phyloP scores from a whole-genome alignment of 2,329 filamentous ascomycete species.

The Tothia fuscella region DNA sequence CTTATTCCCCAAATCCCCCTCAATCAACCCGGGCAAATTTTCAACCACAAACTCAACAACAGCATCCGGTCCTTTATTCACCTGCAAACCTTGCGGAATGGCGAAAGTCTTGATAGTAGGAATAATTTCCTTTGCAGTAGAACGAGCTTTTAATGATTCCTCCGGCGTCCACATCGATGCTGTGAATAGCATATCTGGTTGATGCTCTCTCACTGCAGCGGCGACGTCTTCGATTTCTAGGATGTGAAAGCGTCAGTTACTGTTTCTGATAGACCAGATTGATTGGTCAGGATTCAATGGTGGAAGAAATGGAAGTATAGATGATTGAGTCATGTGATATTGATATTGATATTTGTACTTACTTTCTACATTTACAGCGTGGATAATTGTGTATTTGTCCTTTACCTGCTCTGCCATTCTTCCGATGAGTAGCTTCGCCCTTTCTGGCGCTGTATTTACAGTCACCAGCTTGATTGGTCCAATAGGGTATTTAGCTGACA shows the following conservation, averaged over 20 bases:
- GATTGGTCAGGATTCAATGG: no score
- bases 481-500: neutral
- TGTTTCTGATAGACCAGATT: neutral
- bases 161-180: constrained; percentile 48
- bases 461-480: constrained; percentile 43
- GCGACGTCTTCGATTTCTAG: constrained; percentile 3
- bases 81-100: constrained; percentile 42
- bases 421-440: constrained; percentile 51
- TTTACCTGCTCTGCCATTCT: constrained; percentile 49
- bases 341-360: constrained; percentile 16
- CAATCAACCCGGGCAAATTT: constrained; percentile 8
- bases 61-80: constrained; percentile 41
- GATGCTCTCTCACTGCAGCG: constrained; percentile 1
- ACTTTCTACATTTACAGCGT: constrained; percentile 53
- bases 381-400: constrained; percentile 50
- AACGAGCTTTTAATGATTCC: constrained; percentile 34
- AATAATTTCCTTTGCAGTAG: constrained; percentile 32
- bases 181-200: constrained; percentile 16
- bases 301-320: neutral
- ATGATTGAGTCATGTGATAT: neutral
- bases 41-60: constrained; percentile 41
- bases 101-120: constrained; percentile 40
- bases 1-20: neutral
- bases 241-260: neutral
- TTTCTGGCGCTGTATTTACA: constrained; percentile 55